These are phyloP conservation scores for Acanthamoeba royreba DNA, from an alignment of 208 protist genomes.

Conservation along the genomic window DNA sequence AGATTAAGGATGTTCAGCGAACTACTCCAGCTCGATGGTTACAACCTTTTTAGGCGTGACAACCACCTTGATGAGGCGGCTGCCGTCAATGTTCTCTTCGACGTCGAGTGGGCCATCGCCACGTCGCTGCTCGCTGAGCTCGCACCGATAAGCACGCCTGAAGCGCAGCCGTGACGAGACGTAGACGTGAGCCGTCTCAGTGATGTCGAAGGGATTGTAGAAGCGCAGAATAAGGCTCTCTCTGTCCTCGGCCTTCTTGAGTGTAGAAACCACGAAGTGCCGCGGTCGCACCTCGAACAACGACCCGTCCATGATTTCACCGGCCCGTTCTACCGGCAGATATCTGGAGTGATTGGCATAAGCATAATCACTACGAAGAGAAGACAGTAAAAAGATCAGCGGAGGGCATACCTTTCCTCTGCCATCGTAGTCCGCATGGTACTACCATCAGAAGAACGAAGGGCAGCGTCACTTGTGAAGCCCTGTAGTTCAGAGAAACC, in stretches of 20 bases:
- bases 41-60: slow-evolving; percentile 28
- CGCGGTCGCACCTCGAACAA: slow-evolving; percentile 6
- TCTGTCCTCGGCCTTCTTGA: slow-evolving; percentile 31
- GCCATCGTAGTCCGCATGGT: background rate
- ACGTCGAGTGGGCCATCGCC: background rate
- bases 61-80: background rate
- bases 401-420: too few species aligned
- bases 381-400: too few species aligned
- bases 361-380: too few species aligned
- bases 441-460: background rate
- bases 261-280: background rate
- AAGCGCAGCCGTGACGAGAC: background rate
- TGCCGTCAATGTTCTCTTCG: background rate
- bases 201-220: slow-evolving; percentile 37
- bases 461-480: background rate
- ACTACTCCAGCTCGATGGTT: background rate
- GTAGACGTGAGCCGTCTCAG: background rate
- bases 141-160: background rate
- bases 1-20: too few species aligned
- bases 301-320: background rate
- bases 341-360: background rate
- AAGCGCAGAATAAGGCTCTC: slow-evolving; percentile 34
- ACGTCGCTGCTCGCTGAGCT: background rate
- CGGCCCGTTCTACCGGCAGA: background rate
- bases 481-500: background rate